Base-by-base conservation (phyloP, 768 basidiomycete species). In the Leccinum subtestaceum region DNA sequence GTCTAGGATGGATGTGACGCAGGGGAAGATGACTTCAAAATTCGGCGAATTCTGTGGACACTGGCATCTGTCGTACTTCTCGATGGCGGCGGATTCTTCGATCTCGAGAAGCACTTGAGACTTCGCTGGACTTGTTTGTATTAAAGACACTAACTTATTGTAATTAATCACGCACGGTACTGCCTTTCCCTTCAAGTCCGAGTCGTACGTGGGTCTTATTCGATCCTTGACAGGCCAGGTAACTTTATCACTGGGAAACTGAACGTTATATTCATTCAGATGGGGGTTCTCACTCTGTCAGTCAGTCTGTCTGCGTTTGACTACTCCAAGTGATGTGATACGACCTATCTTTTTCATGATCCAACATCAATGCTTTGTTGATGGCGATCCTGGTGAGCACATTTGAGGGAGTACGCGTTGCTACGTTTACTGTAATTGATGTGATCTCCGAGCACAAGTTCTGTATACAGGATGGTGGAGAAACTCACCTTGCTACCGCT, bases 251-350 rank as follows among this genome's bases (percentile, higher is more conserved):
- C 5, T 32, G 11, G 11, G 32, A 32, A 5, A 32, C 27, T 68
- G 48, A 62, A 57, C 6, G 5, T 3, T 10, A 23, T 68, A 1
- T 61, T 67, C 46, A 19, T 61, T 2, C 54, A 66, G 23, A 66
- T 66, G 64, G 64, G 67, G 12, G 21, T 61, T 21, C 49, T 67
- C 25, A 56, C 58, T 9, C 66, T 50, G 27, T 8, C 27, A 2
- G 67, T 67, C 51, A 50, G 67, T 54, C 2, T n/a, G 10, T 7
- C 32, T 12, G 32, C 32, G 12, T 32, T 32, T 32, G 32, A 5
- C 32, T 32, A 32, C 32, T 32, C 32, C 32, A 12, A 32, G 32
- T 12, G 32, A 32, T 32, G 32, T 32, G 32, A 32, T 32, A 32
- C 32, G 12, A 32, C 32, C 32, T 32, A 32, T 32, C 32, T 32